These are phyloP conservation scores for Alternaria sp. DNA, from an alignment of 2,329 filamentous ascomycete genomes.

Conservation along the genomic window DNA sequence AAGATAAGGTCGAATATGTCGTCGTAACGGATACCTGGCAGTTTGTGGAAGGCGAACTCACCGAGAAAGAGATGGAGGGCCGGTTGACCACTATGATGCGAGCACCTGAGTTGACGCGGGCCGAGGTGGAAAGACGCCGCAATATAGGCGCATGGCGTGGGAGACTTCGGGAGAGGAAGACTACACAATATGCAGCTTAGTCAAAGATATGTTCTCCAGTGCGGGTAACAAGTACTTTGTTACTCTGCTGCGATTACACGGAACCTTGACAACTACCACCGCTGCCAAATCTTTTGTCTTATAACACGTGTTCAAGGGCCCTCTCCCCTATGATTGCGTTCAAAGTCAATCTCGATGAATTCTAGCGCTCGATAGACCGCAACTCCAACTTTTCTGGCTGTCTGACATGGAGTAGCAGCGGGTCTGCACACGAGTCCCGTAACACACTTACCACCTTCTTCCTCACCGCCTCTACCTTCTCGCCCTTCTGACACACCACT, in stretches of 20 bases:
- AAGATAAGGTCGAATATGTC: constrained; percentile 8
- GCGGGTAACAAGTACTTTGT: too few relatives aligned
- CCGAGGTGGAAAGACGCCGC: not conserved
- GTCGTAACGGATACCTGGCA: constrained; percentile 14
- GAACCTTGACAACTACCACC: too few relatives aligned
- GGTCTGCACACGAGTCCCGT: constrained; percentile 13
- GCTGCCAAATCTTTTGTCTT: too few relatives aligned
- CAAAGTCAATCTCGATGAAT: too few relatives aligned
- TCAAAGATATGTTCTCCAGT: not conserved
- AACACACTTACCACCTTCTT: constrained; percentile 11
- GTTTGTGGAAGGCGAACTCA: constrained; percentile 6
- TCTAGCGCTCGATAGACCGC: not conserved
- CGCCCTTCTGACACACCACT: not conserved
- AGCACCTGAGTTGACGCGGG: not conserved
- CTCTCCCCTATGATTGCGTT: too few relatives aligned
- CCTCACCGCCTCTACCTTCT: not conserved
- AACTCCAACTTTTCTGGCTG: constrained; percentile 8
- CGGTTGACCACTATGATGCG: not conserved
- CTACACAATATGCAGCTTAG: not conserved
- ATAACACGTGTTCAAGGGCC: too few relatives aligned
- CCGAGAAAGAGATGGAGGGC: not conserved
- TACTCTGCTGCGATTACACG: too few relatives aligned
- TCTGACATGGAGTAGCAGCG: constrained; percentile 19
- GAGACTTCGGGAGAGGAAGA: not conserved
- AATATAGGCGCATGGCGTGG: not conserved